Percentiles rank a stretch among this genome's conserved stretches.
Conservation (phyloP, 1,284 basidiomycete genomes). For the Cutaneotrichosporon sp. region DNA sequence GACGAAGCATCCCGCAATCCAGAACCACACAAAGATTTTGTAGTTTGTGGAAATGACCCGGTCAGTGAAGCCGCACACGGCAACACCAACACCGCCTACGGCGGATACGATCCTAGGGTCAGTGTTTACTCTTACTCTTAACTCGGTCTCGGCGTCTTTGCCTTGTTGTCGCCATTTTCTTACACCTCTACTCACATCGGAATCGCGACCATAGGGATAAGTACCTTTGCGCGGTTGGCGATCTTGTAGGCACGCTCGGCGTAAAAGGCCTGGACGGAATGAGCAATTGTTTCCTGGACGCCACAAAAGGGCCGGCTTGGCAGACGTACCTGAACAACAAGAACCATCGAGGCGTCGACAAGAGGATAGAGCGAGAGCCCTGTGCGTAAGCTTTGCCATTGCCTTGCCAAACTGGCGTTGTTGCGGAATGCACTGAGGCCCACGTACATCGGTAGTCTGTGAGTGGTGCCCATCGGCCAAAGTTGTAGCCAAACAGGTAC, state of each 20-base stretch:
- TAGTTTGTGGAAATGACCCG: neutral
- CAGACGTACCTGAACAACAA: slow-evolving; percentile 11
- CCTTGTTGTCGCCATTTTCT: neutral
- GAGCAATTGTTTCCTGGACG: slow-evolving; percentile 1
- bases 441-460: slow-evolving; percentile 17
- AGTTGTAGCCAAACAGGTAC: slow-evolving; percentile 24
- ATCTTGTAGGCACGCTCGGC: slow-evolving; percentile 27
- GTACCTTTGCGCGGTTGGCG: slow-evolving; percentile 12
- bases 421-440: neutral
- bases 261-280: slow-evolving; percentile 20
- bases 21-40: slow-evolving; percentile 19
- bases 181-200: slow-evolving; percentile 7
- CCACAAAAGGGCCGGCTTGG: neutral
- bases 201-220: slow-evolving; percentile 8
- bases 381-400: slow-evolving; percentile 2
- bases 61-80: slow-evolving; percentile 5
- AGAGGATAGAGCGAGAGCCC: slow-evolving; percentile 22
- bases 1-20: slow-evolving; percentile 12
- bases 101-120: slow-evolving; percentile 9
- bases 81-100: slow-evolving; percentile 17
- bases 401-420: neutral
- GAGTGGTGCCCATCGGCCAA: slow-evolving; percentile 14
- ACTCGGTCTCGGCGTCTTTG: neutral
- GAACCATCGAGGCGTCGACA: slow-evolving; percentile 18
- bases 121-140: neutral